A percentile compares a stretch with the other conserved stretches of the same genome.
phyloP scores from a whole-genome alignment of 1,284 basidiomycete species.

The Ganoderma sinense region DNA sequence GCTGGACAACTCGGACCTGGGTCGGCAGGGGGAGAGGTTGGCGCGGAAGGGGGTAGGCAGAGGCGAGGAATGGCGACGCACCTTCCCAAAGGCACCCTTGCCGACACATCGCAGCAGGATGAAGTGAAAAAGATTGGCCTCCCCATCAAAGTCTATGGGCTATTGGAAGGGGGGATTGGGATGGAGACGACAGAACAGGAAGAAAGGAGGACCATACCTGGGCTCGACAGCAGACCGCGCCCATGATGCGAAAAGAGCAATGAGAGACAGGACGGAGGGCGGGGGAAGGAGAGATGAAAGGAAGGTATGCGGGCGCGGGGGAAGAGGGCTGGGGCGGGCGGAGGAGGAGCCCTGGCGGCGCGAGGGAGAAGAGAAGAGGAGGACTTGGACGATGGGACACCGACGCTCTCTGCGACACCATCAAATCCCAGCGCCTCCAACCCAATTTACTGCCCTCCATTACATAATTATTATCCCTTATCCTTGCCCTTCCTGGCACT shows the following conservation, averaged over 20 bases:
- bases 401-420: slow-evolving; percentile 13
- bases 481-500: slow-evolving; percentile 11
- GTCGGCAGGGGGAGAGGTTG: background rate
- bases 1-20: slow-evolving; percentile 97
- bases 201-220: slow-evolving; percentile 55
- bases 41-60: background rate
- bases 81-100: slow-evolving; percentile 99
- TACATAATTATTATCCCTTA: slow-evolving; percentile 11
- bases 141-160: slow-evolving; percentile 98
- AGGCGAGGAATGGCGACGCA: slow-evolving; percentile 40
- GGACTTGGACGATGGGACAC: slow-evolving; percentile 13
- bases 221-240: slow-evolving; percentile 84
- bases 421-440: slow-evolving; percentile 17
- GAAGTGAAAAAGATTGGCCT: slow-evolving; percentile 98
- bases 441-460: slow-evolving; percentile 1
- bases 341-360: slow-evolving; percentile 27
- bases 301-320: slow-evolving; percentile 30
- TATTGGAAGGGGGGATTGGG: slow-evolving; percentile 41
- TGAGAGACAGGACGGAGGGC: slow-evolving; percentile 29
- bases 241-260: slow-evolving; percentile 60
- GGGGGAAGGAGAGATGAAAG: slow-evolving; percentile 32
- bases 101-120: slow-evolving; percentile 93
- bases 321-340: slow-evolving; percentile 19
- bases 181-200: slow-evolving; percentile 15
- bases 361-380: slow-evolving; percentile 24